These are phyloP conservation scores for Immersiella caudata DNA, from an alignment of 495 filamentous ascomycete species.

Conservation along the genomic window DNA sequence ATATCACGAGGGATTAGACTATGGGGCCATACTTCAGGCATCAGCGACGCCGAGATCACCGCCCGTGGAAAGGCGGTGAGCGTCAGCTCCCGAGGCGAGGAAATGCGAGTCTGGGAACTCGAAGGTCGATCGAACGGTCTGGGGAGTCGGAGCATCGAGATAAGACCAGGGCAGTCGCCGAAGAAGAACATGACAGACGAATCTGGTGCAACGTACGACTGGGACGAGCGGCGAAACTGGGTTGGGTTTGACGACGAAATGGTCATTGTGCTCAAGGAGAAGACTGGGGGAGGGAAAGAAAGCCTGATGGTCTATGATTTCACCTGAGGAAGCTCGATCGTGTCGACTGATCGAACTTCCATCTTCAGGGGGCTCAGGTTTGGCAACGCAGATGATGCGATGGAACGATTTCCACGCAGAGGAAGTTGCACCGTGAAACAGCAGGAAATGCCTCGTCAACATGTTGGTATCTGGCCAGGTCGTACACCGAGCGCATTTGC, in stretches of 20 bases:
- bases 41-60: conserved; percentile 83
- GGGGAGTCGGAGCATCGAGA: conserved; percentile 44
- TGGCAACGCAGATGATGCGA: too few species aligned
- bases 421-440: too few species aligned
- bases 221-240: conserved; percentile 58
- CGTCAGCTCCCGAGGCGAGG: conserved; percentile 77
- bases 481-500: too few species aligned
- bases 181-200: conserved; percentile 20
- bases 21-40: conserved; percentile 93
- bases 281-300: conserved; percentile 64
- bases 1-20: conserved; percentile 77
- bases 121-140: conserved; percentile 63
- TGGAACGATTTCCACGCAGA: too few species aligned
- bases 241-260: conserved; percentile 93
- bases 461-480: too few species aligned
- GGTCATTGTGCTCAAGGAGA: conserved; percentile 82
- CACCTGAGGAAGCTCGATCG: conserved; percentile 51
- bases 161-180: conserved; percentile 45
- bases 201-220: conserved; percentile 18
- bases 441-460: too few species aligned
- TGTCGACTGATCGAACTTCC: not conserved
- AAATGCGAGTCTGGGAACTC: conserved; percentile 92
- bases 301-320: conserved; percentile 92
- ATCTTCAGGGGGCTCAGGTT: too few species aligned
- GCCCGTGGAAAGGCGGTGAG: conserved; percentile 88